Percentiles rank a stretch among this genome's conserved stretches.
phyloP scores from a whole-genome alignment of 1,284 basidiomycete species.

The Trametes polyzona region DNA sequence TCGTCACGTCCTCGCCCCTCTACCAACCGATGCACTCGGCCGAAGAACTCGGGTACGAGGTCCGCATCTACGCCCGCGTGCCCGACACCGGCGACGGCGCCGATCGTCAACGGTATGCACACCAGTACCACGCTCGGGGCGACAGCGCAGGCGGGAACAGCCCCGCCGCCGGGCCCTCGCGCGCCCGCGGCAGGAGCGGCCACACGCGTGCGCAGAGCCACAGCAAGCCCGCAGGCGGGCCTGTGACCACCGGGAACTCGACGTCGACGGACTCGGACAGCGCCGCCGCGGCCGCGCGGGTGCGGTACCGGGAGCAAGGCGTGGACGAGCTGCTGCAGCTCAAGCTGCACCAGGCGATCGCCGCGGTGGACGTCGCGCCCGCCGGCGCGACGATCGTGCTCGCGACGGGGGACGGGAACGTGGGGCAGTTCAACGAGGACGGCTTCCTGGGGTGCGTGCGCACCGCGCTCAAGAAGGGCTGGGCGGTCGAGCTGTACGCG shows the following conservation, averaged over 20 bases:
- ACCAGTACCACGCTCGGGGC: constrained; percentile 7
- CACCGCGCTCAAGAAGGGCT: constrained; percentile 81
- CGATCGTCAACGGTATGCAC: constrained; percentile 42
- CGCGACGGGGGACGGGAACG: constrained; percentile 88
- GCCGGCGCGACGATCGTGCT: constrained; percentile 78
- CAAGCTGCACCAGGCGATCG: constrained; percentile 83
- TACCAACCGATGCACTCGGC: constrained; percentile 82
- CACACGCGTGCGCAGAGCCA: constrained; percentile 21
- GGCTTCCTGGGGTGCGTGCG: constrained; percentile 85
- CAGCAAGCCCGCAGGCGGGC: constrained; percentile 26
- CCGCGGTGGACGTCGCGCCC: constrained; percentile 64
- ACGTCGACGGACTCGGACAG: constrained; percentile 27
- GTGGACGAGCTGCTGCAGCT: constrained; percentile 88
- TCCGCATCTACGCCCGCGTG: constrained; percentile 78
- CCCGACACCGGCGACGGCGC: constrained; percentile 69
- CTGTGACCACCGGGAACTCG: constrained; percentile 15
- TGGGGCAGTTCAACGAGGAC: constrained; percentile 86
- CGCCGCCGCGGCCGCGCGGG: constrained; percentile 34
- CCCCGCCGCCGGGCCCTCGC: constrained; percentile 13
- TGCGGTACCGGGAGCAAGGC: constrained; percentile 78
- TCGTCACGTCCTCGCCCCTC: constrained; percentile 82
- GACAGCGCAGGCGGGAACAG: constrained; percentile 8
- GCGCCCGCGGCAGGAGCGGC: constrained; percentile 12
- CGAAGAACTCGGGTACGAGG: constrained; percentile 78
- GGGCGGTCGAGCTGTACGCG: constrained; percentile 86